Percentiles rank a stretch among this genome's conserved stretches.
These are phyloP conservation scores for Trichoderma breve DNA, from an alignment of 2,329 filamentous ascomycete genomes.

Conservation along the genomic window DNA sequence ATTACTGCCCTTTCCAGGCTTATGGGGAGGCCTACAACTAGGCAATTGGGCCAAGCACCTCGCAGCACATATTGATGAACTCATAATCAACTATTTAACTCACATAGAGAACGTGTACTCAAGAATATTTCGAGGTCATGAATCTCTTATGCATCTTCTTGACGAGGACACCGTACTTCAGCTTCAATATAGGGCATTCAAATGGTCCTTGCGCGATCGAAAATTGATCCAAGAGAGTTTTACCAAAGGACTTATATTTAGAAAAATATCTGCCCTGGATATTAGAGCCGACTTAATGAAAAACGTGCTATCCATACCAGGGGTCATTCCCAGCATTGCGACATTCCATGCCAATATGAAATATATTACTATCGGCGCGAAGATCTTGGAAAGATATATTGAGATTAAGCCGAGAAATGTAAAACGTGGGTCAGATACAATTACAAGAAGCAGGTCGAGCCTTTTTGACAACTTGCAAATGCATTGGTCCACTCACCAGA, in stretches of 20 bases:
- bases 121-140: neutral
- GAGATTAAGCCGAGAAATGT: neutral
- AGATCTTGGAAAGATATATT: conserved; percentile 16
- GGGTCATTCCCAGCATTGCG: conserved; percentile 10
- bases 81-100: conserved; percentile 12
- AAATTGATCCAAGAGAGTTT: conserved; percentile 1
- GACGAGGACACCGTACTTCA: neutral
- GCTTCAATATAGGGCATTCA: too few relatives aligned
- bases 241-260: neutral
- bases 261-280: neutral
- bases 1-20: conserved; percentile 2
- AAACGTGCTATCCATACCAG: neutral
- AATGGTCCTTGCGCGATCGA: too few relatives aligned
- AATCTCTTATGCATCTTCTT: neutral
- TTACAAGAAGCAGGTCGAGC: neutral
- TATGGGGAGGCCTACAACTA: conserved; percentile 13
- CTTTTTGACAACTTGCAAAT: conserved; percentile 1
- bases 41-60: conserved; percentile 20
- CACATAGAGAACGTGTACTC: neutral
- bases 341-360: conserved; percentile 19
- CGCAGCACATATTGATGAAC: conserved; percentile 3
- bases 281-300: neutral
- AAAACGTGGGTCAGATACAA: neutral
- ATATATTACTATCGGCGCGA: conserved; percentile 13
- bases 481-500: neutral